Evolutionary conservation across 768 basidiomycete genomes (phyloP).

Genomic region (Xerocomus brunneocitrinus): DNA sequence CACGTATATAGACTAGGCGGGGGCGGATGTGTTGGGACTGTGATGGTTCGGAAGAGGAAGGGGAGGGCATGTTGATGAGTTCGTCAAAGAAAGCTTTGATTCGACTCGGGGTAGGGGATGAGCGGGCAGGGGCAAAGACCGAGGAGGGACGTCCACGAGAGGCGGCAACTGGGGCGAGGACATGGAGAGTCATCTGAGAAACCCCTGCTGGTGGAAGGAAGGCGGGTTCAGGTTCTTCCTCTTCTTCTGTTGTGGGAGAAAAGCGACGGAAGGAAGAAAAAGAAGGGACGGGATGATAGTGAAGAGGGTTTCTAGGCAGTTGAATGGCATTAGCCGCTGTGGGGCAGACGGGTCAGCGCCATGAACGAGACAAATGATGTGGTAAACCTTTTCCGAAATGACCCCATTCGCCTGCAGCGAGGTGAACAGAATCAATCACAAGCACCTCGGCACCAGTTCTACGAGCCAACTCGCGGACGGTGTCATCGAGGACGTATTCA

Average conservation of each 20-base stretch:
- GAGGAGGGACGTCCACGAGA: slow-evolving; percentile 35
- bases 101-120: slow-evolving; percentile 47
- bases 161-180: slow-evolving; percentile 33
- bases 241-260: slow-evolving; percentile 34
- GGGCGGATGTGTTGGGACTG: slow-evolving; percentile 38
- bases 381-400: slow-evolving; percentile 69
- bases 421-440: slow-evolving; percentile 75
- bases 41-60: slow-evolving; percentile 24
- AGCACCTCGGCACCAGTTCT: slow-evolving; percentile 76
- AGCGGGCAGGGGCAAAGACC: slow-evolving; percentile 36
- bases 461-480: slow-evolving; percentile 72
- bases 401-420: slow-evolving; percentile 88
- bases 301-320: slow-evolving; percentile 71
- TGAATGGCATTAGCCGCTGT: slow-evolving; percentile 67
- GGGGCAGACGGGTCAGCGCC: slow-evolving; percentile 6
- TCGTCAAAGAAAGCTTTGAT: slow-evolving; percentile 73
- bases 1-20: slow-evolving; percentile 80
- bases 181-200: slow-evolving; percentile 46
- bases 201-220: slow-evolving; percentile 32
- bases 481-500: slow-evolving; percentile 74
- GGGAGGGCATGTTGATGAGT: slow-evolving; percentile 58
- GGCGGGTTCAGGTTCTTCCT: slow-evolving; percentile 48
- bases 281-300: slow-evolving; percentile 42
- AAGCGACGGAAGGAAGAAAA: slow-evolving; percentile 27
- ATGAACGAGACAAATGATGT: background rate